Percentiles rank a stretch among this genome's conserved stretches.
Conservation (phyloP, 768 basidiomycete genomes). For the Suillus clintonianus region DNA sequence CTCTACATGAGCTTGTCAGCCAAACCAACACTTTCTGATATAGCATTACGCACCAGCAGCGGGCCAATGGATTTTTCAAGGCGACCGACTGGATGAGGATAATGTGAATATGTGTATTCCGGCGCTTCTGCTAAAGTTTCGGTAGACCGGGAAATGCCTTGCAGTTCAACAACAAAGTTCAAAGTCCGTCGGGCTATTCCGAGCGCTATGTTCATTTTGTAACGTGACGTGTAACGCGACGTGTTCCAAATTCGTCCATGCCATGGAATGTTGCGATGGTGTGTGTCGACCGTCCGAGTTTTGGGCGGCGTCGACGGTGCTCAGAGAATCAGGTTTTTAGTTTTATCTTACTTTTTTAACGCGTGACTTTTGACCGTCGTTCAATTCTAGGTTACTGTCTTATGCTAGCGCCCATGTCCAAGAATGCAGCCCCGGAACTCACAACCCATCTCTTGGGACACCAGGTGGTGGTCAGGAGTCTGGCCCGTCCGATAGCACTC, state of each 20-base stretch:
- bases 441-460: not conserved
- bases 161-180: conserved; percentile 34
- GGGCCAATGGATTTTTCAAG: conserved; percentile 98
- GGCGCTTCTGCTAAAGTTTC: conserved; percentile 24
- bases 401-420: conserved; percentile 2
- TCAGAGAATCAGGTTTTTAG: not conserved
- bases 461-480: not conserved
- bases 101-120: conserved; percentile 9
- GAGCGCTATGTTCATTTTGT: not conserved
- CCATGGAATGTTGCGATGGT: conserved; percentile 86
- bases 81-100: conserved; percentile 44
- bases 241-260: conserved; percentile 28
- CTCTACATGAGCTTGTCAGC: conserved; percentile 48
- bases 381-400: not conserved
- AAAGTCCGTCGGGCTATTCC: conserved; percentile 22
- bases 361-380: not conserved
- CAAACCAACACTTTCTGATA: not conserved
- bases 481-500: not conserved
- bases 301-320: conserved; percentile 37
- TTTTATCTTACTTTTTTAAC: not conserved
- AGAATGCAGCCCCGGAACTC: not conserved
- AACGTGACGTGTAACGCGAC: conserved; percentile 6
- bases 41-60: conserved; percentile 48
- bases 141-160: conserved; percentile 20
- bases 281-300: conserved; percentile 52